Evolutionary conservation across 2,329 filamentous ascomycete species (phyloP).

Genomic region (Aureobasidium sp.): DNA sequence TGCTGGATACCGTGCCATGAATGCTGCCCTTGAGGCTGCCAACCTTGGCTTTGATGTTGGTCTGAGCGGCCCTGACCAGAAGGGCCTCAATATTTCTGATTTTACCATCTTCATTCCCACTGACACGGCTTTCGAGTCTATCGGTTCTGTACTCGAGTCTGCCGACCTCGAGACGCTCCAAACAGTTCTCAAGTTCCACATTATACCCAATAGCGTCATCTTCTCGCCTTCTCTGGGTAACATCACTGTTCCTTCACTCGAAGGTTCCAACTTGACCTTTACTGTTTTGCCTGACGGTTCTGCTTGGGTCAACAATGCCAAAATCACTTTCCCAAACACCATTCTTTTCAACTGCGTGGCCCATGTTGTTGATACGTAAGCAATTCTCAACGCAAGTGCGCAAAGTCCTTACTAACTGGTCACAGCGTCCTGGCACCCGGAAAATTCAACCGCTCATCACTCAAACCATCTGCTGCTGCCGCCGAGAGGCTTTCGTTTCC

Average conservation of each 20-base stretch:
- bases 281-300: constrained; percentile 35
- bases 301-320: constrained; percentile 47
- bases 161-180: constrained; percentile 26
- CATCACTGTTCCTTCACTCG: constrained; percentile 22
- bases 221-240: constrained; percentile 30
- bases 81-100: constrained; percentile 14
- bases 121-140: constrained; percentile 28
- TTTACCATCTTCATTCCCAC: constrained; percentile 21
- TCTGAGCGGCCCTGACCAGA: background rate
- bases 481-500: background rate
- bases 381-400: no score
- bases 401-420: background rate
- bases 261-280: constrained; percentile 38
- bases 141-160: constrained; percentile 29
- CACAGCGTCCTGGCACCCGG: constrained; percentile 12
- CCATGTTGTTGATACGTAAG: constrained; percentile 42
- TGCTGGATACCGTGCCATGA: constrained; percentile 10
- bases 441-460: background rate
- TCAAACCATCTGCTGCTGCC: background rate
- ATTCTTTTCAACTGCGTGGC: constrained; percentile 51
- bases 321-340: constrained; percentile 44
- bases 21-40: constrained; percentile 17
- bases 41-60: constrained; percentile 6
- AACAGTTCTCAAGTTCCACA: constrained; percentile 32
- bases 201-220: constrained; percentile 25